These are phyloP conservation scores for Cucurbita maxima DNA, from an alignment of 306 rosid genomes.

Conservation along the genomic window DNA sequence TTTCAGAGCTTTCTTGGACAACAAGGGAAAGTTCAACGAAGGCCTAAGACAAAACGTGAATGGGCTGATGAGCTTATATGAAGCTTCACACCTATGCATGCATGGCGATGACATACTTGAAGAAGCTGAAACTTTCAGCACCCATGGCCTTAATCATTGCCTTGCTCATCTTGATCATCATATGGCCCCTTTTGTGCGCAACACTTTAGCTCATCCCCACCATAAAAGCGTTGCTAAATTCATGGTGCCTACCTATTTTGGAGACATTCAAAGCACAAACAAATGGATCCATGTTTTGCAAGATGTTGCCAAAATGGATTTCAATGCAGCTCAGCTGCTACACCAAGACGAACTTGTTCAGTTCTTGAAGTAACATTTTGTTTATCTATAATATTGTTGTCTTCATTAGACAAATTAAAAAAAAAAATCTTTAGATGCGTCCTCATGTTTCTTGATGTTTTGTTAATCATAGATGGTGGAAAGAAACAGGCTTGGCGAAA, in stretches of 20 bases:
- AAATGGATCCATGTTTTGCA: constrained; percentile 23
- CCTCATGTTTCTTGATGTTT: background rate
- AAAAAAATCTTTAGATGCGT: too few species aligned
- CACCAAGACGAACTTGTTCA: constrained; percentile 29
- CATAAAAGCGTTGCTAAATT: constrained; percentile 41
- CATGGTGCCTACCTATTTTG: constrained; percentile 19
- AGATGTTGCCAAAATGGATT: constrained; percentile 33
- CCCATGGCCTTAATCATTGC: background rate
- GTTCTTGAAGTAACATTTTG: constrained; percentile 17
- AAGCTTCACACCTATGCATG: constrained; percentile 4
- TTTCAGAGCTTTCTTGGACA: background rate
- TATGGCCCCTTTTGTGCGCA: constrained; percentile 5
- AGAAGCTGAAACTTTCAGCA: background rate
- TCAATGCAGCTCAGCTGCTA: constrained; percentile 12
- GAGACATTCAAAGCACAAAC: constrained; percentile 9
- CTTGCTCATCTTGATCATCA: background rate
- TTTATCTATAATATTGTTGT: too few species aligned
- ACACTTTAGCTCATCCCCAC: constrained; percentile 33
- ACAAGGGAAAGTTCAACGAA: background rate
- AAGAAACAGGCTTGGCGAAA: constrained; percentile 29
- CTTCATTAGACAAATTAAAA: too few species aligned
- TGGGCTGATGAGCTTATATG: background rate
- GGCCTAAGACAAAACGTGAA: background rate
- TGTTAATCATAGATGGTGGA: constrained; percentile 42
- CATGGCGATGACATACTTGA: background rate